Evolutionary conservation across 805 yeast species (phyloP).

Genomic region (Nakazawaea ambrosiae): DNA sequence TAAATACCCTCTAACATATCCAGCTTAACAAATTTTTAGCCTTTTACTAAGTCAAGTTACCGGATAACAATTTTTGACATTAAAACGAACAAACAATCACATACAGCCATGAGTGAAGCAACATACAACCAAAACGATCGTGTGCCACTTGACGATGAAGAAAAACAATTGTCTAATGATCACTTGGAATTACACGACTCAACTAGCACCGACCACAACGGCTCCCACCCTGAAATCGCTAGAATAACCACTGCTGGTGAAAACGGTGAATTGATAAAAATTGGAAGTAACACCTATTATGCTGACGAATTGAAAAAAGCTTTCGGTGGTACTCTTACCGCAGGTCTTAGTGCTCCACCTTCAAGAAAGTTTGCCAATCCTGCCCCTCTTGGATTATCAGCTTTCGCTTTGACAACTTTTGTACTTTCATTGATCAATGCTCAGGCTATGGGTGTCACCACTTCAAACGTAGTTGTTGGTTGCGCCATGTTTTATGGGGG

Average conservation of each 20-base stretch:
- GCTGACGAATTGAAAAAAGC: constrained; percentile 55
- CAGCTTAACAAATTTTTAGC: too few species aligned
- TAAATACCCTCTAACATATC: too few species aligned
- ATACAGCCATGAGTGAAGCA: constrained; percentile 1
- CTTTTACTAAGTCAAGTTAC: too few species aligned
- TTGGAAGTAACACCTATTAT: constrained; percentile 67
- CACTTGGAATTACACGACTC: constrained; percentile 2
- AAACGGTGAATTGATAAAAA: constrained; percentile 58
- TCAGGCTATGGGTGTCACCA: constrained; percentile 60
- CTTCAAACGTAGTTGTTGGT: constrained; percentile 56
- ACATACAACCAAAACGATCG: background rate
- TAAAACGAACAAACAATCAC: too few species aligned
- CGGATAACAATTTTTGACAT: too few species aligned
- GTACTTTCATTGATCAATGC: constrained; percentile 58
- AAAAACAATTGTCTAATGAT: constrained; percentile 6
- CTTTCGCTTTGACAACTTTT: constrained; percentile 64
- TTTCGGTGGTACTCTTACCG: constrained; percentile 79
- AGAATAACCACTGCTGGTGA: constrained; percentile 20
- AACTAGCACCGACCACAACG: background rate
- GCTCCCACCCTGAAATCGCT: background rate
- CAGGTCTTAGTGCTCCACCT: constrained; percentile 58
- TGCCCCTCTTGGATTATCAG: constrained; percentile 67
- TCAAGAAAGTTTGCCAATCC: constrained; percentile 63
- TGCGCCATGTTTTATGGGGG: constrained; percentile 71
- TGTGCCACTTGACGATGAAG: constrained; percentile 2